Evolutionary conservation across 148 eudicot species (phyloP).

Genomic region (Rhododendron simsii): DNA sequence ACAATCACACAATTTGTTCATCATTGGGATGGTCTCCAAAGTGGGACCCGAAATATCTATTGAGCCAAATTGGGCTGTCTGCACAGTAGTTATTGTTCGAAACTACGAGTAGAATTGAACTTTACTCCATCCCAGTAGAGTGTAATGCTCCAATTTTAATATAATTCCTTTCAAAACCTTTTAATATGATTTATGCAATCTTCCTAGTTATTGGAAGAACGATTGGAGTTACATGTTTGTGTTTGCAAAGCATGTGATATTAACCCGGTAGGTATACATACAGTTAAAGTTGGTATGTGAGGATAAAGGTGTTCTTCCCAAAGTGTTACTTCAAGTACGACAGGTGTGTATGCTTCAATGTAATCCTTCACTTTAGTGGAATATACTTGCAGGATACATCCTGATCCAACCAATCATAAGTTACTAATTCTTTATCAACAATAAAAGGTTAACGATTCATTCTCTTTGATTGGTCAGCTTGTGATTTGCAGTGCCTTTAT

Average conservation of each 20-base stretch:
- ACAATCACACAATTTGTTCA: too few relatives aligned
- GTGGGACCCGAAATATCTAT: too few relatives aligned
- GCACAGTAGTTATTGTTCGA: background rate
- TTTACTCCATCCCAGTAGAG: background rate
- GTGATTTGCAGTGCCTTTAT: background rate
- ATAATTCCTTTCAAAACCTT: background rate
- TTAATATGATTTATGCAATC: background rate
- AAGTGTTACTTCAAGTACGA: slow-evolving; percentile 60
- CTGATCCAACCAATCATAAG: background rate
- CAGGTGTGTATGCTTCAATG: slow-evolving; percentile 49
- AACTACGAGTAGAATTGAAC: background rate
- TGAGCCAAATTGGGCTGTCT: too few relatives aligned
- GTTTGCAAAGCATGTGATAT: background rate
- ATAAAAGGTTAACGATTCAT: background rate
- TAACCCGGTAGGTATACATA: slow-evolving; percentile 17
- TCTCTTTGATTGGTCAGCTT: background rate
- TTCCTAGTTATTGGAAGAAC: background rate
- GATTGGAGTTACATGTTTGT: background rate
- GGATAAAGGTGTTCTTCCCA: slow-evolving; percentile 80
- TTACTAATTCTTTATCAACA: background rate
- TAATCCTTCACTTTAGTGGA: background rate
- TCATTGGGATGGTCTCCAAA: too few relatives aligned
- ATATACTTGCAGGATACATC: background rate
- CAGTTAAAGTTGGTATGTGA: slow-evolving; percentile 71
- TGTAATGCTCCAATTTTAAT: background rate